Percentiles rank a stretch among this genome's conserved stretches.
These are phyloP conservation scores for Fusarium praegraminearum DNA, from an alignment of 2,329 filamentous ascomycete genomes.

Conservation along the genomic window DNA sequence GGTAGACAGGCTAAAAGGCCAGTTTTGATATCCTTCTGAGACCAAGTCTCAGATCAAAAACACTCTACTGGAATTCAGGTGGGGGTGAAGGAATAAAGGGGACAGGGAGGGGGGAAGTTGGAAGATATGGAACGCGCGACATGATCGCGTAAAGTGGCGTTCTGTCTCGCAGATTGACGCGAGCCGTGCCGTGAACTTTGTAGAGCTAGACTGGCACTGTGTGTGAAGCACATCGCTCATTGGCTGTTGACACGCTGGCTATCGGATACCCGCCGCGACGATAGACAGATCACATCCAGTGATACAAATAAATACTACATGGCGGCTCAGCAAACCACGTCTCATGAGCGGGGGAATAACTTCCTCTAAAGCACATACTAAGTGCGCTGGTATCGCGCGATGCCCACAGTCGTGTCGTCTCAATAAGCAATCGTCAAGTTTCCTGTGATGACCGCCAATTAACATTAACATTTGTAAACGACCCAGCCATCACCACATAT, in stretches of 20 bases:
- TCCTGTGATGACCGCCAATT: neutral
- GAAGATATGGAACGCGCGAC: slow-evolving; percentile 29
- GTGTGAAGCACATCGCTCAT: neutral
- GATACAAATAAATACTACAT: slow-evolving; percentile 28
- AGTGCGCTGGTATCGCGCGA: slow-evolving; percentile 15
- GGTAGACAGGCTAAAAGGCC: neutral
- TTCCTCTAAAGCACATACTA: neutral
- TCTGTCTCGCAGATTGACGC: slow-evolving; percentile 23
- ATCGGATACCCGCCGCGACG: slow-evolving; percentile 9
- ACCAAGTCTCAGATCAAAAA: slow-evolving; percentile 26
- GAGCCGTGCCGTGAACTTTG: slow-evolving; percentile 18
- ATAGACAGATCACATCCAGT: slow-evolving; percentile 11
- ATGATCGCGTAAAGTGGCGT: slow-evolving; percentile 45
- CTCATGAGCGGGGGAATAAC: neutral
- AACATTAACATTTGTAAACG: neutral
- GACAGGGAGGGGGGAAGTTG: slow-evolving; percentile 14
- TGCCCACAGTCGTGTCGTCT: slow-evolving; percentile 23
- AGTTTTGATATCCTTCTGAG: slow-evolving; percentile 29
- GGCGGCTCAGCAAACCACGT: slow-evolving; percentile 31
- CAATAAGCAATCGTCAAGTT: neutral
- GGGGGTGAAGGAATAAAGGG: slow-evolving; percentile 27
- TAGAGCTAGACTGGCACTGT: slow-evolving; percentile 6
- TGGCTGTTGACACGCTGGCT: slow-evolving; percentile 31
- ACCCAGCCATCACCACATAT: neutral
- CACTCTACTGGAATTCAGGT: slow-evolving; percentile 37